Conservation (phyloP, 1,284 basidiomycete genomes). For the Melampsora medusae region DNA sequence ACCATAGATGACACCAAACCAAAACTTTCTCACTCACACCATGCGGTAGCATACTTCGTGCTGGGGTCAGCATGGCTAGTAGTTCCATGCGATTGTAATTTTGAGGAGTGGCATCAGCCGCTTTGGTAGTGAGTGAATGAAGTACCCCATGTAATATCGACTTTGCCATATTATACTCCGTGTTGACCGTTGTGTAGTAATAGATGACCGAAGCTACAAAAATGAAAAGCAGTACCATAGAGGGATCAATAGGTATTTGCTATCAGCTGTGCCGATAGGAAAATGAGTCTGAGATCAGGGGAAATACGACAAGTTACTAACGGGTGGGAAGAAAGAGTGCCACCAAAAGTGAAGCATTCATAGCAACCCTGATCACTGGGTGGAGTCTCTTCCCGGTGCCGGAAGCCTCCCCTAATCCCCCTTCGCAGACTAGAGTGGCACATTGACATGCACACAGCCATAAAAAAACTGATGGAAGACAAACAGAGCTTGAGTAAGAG, state of each 20-base stretch:
- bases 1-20: too few species aligned
- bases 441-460: background rate
- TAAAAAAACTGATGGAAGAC: background rate
- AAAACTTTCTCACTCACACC: background rate
- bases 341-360: background rate
- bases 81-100: background rate
- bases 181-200: background rate
- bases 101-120: background rate
- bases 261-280: background rate
- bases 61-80: background rate
- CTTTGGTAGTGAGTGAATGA: background rate
- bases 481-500: background rate
- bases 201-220: background rate
- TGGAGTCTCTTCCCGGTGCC: background rate
- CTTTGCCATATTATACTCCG: background rate
- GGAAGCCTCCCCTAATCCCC: background rate
- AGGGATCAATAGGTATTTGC: background rate
- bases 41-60: background rate
- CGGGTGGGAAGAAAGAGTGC: background rate
- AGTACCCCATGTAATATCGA: background rate
- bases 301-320: background rate
- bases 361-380: background rate
- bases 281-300: background rate
- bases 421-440: background rate
- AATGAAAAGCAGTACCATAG: background rate